Evolutionary conservation across 2,329 filamentous ascomycete genomes (phyloP).

Genomic region (Talaromyces sp.): DNA sequence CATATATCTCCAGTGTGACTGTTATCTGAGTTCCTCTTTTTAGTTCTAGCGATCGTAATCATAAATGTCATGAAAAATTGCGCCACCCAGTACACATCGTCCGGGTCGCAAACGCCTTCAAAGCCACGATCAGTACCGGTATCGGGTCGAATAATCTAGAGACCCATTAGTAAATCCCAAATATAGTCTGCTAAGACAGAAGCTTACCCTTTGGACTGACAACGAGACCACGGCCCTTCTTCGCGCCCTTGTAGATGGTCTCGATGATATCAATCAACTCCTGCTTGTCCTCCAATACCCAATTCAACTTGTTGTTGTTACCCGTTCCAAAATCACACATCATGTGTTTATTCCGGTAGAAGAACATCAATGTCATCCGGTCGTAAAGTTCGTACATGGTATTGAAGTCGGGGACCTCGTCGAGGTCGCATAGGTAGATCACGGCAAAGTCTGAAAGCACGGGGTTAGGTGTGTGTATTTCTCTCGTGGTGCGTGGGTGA

Average conservation of each 20-base stretch:
- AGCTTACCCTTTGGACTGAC: constrained; percentile 83
- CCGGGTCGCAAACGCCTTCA: constrained; percentile 2
- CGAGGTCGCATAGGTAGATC: constrained; percentile 91
- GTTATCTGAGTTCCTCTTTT: not conserved
- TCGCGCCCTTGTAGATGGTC: constrained; percentile 96
- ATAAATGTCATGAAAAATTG: constrained; percentile 18
- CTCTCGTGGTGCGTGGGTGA: too few relatives aligned
- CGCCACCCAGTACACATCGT: not conserved
- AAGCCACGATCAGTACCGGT: constrained; percentile 58
- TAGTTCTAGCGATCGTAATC: constrained; percentile 15
- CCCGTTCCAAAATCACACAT: constrained; percentile 89
- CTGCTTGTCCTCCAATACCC: constrained; percentile 95
- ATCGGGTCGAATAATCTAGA: constrained; percentile 66
- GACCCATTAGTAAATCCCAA: constrained; percentile 2
- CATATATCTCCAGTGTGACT: not conserved
- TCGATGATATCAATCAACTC: constrained; percentile 98
- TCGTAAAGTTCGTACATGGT: constrained; percentile 92
- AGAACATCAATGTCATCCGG: constrained; percentile 79
- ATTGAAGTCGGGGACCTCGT: constrained; percentile 90
- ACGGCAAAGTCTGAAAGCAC: constrained; percentile 42
- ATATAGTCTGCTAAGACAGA: not conserved
- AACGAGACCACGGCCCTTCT: constrained; percentile 95
- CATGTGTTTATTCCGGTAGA: constrained; percentile 89
- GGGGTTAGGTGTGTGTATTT: not conserved
- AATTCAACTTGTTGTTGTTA: constrained; percentile 98